Conservation (phyloP, 225 moss, liverwort and hornwort genomes). For the Physcomitrellopsis africana region DNA sequence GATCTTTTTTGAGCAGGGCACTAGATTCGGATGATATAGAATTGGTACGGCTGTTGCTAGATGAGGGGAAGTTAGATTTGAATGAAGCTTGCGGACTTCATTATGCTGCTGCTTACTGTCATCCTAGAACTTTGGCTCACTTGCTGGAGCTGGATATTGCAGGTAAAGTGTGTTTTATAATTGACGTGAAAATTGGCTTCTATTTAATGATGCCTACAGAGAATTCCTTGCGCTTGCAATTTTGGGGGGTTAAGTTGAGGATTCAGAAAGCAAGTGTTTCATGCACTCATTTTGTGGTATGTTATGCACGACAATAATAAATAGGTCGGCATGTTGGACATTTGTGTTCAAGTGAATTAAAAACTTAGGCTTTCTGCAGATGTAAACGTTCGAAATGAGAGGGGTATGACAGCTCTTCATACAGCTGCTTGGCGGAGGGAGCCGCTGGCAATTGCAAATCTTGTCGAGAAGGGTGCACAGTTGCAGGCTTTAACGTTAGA, state of each 20-base stretch:
- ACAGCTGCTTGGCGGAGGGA: conserved; percentile 84
- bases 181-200: not conserved
- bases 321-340: not conserved
- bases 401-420: conserved; percentile 81
- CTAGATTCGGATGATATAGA: conserved; percentile 93
- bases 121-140: conserved; percentile 78
- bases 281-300: conserved; percentile 2
- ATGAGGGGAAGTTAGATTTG: conserved; percentile 67
- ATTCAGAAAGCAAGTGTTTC: not conserved
- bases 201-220: not conserved
- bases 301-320: not conserved
- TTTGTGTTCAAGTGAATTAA: not conserved
- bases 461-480: conserved; percentile 71
- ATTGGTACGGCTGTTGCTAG: conserved; percentile 73
- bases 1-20: conserved; percentile 57
- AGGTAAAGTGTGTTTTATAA: conserved; percentile 28
- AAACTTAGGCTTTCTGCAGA: conserved; percentile 37
- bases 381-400: conserved; percentile 51
- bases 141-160: conserved; percentile 74
- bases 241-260: conserved; percentile 7
- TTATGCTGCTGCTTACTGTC: conserved; percentile 88
- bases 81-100: conserved; percentile 81
- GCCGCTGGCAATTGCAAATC: conserved; percentile 69
- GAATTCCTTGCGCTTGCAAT: not conserved
- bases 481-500: conserved; percentile 55